These are phyloP conservation scores for Tylopilus sp. DNA, from an alignment of 1,284 basidiomycete genomes.

Conservation along the genomic window DNA sequence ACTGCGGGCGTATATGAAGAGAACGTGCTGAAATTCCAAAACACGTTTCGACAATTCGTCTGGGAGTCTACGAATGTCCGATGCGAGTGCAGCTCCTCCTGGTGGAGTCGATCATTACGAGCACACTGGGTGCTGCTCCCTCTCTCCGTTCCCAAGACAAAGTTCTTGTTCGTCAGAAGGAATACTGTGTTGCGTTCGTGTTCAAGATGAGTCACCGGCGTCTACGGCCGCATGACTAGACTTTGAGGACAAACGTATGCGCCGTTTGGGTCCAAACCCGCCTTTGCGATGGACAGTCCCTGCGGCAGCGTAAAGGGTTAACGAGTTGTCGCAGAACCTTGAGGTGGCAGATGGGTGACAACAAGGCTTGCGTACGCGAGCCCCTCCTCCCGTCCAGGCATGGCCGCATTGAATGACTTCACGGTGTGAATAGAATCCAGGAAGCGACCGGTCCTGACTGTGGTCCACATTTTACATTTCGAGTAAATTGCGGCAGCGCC, in stretches of 20 bases:
- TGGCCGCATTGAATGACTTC: too few species aligned
- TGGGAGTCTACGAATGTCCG: neutral
- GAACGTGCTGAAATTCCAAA: neutral
- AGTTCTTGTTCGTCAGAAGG: neutral
- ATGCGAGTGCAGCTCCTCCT: neutral
- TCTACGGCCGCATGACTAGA: slow-evolving; percentile 13
- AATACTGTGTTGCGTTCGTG: neutral
- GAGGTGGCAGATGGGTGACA: too few species aligned
- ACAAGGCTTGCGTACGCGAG: too few species aligned
- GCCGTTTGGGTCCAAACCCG: neutral
- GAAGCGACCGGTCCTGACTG: too few species aligned
- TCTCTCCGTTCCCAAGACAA: neutral
- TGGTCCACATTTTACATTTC: too few species aligned
- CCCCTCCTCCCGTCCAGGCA: too few species aligned
- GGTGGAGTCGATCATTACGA: neutral
- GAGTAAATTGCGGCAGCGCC: too few species aligned
- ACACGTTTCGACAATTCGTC: slow-evolving; percentile 8
- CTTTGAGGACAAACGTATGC: too few species aligned
- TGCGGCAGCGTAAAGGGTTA: too few species aligned
- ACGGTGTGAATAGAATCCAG: too few species aligned
- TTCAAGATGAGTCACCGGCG: slow-evolving; percentile 2
- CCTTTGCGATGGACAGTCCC: too few species aligned
- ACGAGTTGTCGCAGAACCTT: too few species aligned
- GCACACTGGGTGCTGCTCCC: neutral
- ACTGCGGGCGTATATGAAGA: neutral